phyloP scores from a whole-genome alignment of 441 rosid genomes.

The Syzygium malaccense region DNA sequence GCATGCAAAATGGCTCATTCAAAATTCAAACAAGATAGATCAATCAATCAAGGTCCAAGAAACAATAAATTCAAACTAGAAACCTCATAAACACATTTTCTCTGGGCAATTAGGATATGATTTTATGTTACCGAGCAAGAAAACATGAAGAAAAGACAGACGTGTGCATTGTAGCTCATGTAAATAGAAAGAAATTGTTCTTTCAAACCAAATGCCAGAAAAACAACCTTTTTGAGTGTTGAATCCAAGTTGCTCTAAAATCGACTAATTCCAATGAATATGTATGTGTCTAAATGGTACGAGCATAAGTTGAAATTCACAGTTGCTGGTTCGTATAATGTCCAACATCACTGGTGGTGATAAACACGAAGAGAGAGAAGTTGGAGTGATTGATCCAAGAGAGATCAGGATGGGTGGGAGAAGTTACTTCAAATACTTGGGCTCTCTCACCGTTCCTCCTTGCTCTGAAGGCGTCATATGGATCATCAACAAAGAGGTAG shows the following conservation, averaged over 20 bases:
- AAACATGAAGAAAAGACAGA: too few species aligned
- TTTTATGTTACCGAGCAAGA: neutral
- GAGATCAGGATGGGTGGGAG: constrained; percentile 21
- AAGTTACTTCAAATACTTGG: constrained; percentile 36
- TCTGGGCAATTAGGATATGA: neutral
- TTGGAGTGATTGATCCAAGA: constrained; percentile 34
- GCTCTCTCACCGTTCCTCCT: constrained; percentile 68
- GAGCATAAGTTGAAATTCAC: neutral
- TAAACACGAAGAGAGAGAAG: constrained; percentile 8
- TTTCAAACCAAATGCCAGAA: neutral
- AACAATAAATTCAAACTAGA: neutral
- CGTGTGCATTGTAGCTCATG: neutral
- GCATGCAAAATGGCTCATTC: neutral
- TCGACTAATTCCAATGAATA: neutral
- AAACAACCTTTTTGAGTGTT: too few species aligned
- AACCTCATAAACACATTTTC: neutral
- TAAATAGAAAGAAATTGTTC: neutral
- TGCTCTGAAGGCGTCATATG: constrained; percentile 56
- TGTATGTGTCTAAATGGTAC: neutral
- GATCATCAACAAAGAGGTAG: constrained; percentile 39
- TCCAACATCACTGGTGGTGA: constrained; percentile 6
- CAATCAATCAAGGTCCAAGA: neutral
- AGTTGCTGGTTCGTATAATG: constrained; percentile 21
- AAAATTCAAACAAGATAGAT: too few species aligned
- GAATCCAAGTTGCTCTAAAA: neutral